phyloP scores from a whole-genome alignment of 148 eudicot genomes.

The Vaccinium myrtillus region DNA sequence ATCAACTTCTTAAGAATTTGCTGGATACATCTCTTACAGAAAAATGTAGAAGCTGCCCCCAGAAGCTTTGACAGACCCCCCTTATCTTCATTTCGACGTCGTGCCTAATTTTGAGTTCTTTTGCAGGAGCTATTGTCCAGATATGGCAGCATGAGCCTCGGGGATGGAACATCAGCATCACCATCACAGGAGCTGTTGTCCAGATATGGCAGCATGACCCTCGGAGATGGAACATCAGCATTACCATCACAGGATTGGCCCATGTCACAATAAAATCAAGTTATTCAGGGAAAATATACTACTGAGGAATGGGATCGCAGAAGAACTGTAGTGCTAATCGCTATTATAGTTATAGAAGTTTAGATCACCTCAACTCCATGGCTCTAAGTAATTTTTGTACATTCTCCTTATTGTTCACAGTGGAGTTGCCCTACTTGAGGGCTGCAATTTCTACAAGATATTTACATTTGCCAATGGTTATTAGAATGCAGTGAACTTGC shows the following conservation, averaged over 20 bases:
- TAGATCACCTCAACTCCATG: not conserved
- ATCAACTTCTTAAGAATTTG: not conserved
- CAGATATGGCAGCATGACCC: constrained; percentile 17
- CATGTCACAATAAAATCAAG: not conserved
- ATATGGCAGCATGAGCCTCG: constrained; percentile 20
- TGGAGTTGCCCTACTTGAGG: not conserved
- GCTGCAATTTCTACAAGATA: not conserved
- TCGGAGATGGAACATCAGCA: constrained; percentile 23
- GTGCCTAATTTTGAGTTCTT: not conserved
- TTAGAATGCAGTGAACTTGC: not conserved
- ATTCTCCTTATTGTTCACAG: not conserved
- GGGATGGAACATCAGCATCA: constrained; percentile 21
- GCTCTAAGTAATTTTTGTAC: not conserved
- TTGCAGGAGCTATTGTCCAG: constrained; percentile 25
- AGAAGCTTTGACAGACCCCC: no score
- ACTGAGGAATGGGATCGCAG: not conserved
- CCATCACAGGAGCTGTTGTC: constrained; percentile 19
- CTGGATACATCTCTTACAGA: not conserved
- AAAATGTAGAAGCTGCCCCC: no score
- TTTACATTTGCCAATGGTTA: not conserved
- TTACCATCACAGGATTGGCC: not conserved
- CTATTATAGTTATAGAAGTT: not conserved
- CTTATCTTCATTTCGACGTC: not conserved
- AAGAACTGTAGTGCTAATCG: not conserved
- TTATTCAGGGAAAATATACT: no score